Percentiles rank a stretch among this genome's conserved stretches.
Evolutionary conservation across 305 asterid species (phyloP).

Genomic region (Solanum aculeatissimum): DNA sequence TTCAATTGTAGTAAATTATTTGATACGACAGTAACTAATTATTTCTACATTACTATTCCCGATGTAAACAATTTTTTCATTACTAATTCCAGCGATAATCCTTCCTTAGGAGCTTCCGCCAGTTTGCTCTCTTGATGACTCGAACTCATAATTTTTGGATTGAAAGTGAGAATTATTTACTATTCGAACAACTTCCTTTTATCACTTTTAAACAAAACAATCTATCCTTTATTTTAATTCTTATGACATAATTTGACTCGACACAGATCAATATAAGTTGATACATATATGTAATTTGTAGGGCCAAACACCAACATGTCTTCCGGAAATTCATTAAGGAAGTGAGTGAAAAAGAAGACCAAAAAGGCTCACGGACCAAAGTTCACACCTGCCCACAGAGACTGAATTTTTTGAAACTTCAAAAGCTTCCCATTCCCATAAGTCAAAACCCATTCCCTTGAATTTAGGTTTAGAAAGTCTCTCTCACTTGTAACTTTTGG

Average conservation of each 20-base stretch:
- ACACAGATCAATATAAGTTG: not conserved
- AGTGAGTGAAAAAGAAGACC: not conserved
- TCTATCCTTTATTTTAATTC: fast-evolving
- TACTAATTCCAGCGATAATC: not conserved
- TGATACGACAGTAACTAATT: not conserved
- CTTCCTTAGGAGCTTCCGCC: fast-evolving
- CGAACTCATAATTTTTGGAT: too few relatives aligned
- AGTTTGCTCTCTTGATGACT: not conserved
- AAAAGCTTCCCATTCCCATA: not conserved
- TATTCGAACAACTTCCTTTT: too few relatives aligned
- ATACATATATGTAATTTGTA: not conserved
- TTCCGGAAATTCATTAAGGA: not conserved
- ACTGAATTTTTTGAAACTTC: not conserved
- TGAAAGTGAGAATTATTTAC: too few relatives aligned
- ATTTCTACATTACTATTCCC: not conserved
- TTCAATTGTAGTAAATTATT: not conserved
- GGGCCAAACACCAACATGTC: not conserved
- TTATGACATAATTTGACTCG: fast-evolving
- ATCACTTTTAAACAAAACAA: too few relatives aligned
- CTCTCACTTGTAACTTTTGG: not conserved
- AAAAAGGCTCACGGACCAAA: not conserved
- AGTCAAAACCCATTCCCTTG: not conserved
- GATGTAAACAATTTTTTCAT: not conserved
- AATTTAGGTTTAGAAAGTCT: not conserved
- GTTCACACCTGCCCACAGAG: not conserved